Evolutionary conservation across 331 rosid species (phyloP).

Genomic region (Spiraea crenata): DNA sequence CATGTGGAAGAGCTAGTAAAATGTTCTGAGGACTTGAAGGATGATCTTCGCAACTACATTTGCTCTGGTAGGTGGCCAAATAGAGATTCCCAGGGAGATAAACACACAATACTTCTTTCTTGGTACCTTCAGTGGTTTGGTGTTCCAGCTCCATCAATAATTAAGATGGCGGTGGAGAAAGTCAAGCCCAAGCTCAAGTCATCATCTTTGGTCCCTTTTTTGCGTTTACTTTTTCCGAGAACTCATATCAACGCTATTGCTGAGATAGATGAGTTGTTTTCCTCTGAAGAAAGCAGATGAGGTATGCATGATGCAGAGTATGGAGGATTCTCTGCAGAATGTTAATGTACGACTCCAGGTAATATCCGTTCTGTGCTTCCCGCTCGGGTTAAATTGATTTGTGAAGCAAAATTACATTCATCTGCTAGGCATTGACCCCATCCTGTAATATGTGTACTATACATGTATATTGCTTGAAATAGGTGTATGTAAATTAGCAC

Average conservation of each 20-base stretch:
- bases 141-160: slow-evolving; percentile 62
- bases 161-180: slow-evolving; percentile 45
- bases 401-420: neutral
- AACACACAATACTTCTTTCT: slow-evolving; percentile 65
- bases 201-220: slow-evolving; percentile 64
- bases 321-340: neutral
- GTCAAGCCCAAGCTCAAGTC: slow-evolving; percentile 55
- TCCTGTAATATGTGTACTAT: neutral
- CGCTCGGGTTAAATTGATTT: neutral
- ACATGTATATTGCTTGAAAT: no score
- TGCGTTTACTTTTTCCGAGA: slow-evolving; percentile 69
- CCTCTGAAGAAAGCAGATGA: slow-evolving; percentile 16
- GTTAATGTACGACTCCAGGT: neutral
- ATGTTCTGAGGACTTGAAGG: slow-evolving; percentile 55
- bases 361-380: neutral
- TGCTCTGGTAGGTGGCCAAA: slow-evolving; percentile 73
- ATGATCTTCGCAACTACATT: slow-evolving; percentile 60
- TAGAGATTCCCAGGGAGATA: slow-evolving; percentile 42
- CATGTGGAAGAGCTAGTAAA: slow-evolving; percentile 75
- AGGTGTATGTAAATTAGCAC: neutral
- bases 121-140: slow-evolving; percentile 92
- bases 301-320: neutral
- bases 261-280: slow-evolving; percentile 60
- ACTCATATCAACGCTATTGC: slow-evolving; percentile 54
- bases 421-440: neutral